A percentile compares a stretch with the other conserved stretches of the same genome.
phyloP scores from a whole-genome alignment of 768 basidiomycete species.

The Vararia minispora region DNA sequence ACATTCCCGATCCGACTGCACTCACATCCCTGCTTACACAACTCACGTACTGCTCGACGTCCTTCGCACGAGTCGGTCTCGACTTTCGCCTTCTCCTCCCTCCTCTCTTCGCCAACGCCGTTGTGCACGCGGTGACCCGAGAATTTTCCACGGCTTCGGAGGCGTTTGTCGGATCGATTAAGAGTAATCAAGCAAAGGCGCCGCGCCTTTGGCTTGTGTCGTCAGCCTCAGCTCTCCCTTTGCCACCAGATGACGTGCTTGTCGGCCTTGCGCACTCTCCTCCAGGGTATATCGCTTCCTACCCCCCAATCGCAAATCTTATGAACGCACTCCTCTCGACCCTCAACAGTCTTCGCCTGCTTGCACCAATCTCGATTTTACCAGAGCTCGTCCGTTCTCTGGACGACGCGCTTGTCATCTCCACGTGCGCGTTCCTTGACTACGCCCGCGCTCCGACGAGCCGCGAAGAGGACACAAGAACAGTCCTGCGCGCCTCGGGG shows the following conservation, averaged over 20 bases:
- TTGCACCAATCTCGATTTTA: constrained; percentile 59
- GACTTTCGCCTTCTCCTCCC: constrained; percentile 71
- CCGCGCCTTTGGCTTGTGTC: constrained; percentile 5
- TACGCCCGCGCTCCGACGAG: constrained; percentile 25
- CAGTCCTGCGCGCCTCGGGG: constrained; percentile 35
- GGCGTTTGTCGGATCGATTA: constrained; percentile 12
- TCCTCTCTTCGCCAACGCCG: constrained; percentile 55
- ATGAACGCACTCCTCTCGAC: constrained; percentile 64
- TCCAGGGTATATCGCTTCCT: constrained; percentile 59
- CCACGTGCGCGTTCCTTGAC: constrained; percentile 33
- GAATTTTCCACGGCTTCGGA: constrained; percentile 35
- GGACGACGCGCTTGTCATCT: constrained; percentile 36
- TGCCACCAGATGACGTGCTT: constrained; percentile 10
- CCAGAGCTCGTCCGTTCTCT: constrained; percentile 36
- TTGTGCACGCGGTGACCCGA: constrained; percentile 40
- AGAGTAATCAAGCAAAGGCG: constrained; percentile 3
- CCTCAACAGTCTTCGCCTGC: constrained; percentile 71
- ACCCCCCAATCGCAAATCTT: constrained; percentile 60
- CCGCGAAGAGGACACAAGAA: constrained; percentile 22
- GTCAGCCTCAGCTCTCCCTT: constrained; percentile 10
- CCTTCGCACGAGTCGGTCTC: constrained; percentile 85
- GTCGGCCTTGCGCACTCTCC: constrained; percentile 42
- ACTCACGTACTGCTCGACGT: constrained; percentile 85
- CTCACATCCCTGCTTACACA: constrained; percentile 84
- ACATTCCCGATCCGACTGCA: constrained; percentile 44